Base-by-base conservation (phyloP, 2,329 filamentous ascomycete species). In the Colletotrichum horii region DNA sequence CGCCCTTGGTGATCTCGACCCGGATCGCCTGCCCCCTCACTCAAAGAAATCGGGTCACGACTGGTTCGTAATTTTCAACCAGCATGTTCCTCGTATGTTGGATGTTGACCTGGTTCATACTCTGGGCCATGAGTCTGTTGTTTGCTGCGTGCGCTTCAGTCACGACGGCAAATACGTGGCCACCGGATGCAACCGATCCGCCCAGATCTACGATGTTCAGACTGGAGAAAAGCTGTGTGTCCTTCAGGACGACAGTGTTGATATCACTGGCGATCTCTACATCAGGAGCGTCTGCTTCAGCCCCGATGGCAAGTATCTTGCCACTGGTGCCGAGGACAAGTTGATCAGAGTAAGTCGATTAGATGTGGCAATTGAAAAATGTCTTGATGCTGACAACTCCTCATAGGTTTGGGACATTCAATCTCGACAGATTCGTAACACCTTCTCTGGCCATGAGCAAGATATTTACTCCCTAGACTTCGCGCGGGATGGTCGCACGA, bases 241-340 rank as follows among this genome's bases (percentile, higher is more conserved):
- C 75, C 89, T 98, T 38, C 95, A 98, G 84, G 97, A 99, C 80
- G 94, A 96, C 80, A 94, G 90, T 61, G 95, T 96, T 61, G 95
- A 97, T 79, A 93, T 96, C 80, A 93, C 94, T 70, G 96, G 96
- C 32, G 97, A 99, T 85, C 89, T 99, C 36, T 99, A 98, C 85
- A 99, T 99, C 80, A 90, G 97, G 80, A 98, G 96, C 81, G 97
- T 99, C 70, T 99, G 97, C 89, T 99, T 99, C 89, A 98, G 96
- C 83, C 97, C 97, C 15, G 96, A 98, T 83, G 96, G 97, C 76
- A 94, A 94, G 82, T 98, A 95, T 80, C 91, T 99, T 38, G 97
- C 97, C 6, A 99, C 97, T 19, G 97, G 97, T 83, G 97, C 97
- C 3, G 97, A 99, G 84, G 97, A 99, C 86, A 98, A 98, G 88